Conservation (phyloP, 345 rosid genomes). For the Psidium friedrichsthalianum region DNA sequence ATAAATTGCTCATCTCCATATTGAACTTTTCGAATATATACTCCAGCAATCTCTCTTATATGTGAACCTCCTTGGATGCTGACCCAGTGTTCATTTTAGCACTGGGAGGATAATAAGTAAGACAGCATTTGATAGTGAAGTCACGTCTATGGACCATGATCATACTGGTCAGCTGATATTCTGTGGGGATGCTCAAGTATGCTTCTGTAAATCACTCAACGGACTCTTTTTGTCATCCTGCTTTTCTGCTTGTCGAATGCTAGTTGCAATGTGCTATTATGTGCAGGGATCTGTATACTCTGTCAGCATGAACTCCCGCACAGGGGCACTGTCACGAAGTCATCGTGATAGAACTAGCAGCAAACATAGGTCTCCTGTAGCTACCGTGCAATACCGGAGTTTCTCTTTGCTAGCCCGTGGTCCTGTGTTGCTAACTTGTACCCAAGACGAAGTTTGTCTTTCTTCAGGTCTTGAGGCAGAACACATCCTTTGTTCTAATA, state of each 20-base stretch:
- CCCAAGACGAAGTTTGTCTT: constrained; percentile 77
- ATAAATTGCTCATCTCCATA: neutral
- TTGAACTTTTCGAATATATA: neutral
- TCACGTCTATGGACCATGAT: constrained; percentile 97
- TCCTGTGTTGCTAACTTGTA: constrained; percentile 84
- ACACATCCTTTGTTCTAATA: neutral
- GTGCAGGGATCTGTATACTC: constrained; percentile 79
- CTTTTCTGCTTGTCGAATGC: neutral
- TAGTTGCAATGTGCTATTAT: neutral
- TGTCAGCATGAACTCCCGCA: constrained; percentile 62
- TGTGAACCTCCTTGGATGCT: neutral
- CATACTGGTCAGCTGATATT: constrained; percentile 92
- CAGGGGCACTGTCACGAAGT: constrained; percentile 72
- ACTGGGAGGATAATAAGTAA: constrained; percentile 83
- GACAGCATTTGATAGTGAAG: constrained; percentile 39
- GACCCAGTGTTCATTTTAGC: constrained; percentile 74
- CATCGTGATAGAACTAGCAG: constrained; percentile 58
- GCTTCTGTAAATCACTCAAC: neutral
- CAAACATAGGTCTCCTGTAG: constrained; percentile 61
- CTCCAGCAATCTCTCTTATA: neutral
- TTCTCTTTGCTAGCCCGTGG: constrained; percentile 84
- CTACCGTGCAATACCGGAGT: constrained; percentile 85
- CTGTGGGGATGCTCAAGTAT: constrained; percentile 88
- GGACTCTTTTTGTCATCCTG: neutral
- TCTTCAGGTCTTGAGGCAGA: constrained; percentile 57